Evolutionary conservation across 1,284 basidiomycete species (phyloP), one percentile per base, ranked within the genome.

Genomic region (Ceratobasidium theobromae): DNA sequence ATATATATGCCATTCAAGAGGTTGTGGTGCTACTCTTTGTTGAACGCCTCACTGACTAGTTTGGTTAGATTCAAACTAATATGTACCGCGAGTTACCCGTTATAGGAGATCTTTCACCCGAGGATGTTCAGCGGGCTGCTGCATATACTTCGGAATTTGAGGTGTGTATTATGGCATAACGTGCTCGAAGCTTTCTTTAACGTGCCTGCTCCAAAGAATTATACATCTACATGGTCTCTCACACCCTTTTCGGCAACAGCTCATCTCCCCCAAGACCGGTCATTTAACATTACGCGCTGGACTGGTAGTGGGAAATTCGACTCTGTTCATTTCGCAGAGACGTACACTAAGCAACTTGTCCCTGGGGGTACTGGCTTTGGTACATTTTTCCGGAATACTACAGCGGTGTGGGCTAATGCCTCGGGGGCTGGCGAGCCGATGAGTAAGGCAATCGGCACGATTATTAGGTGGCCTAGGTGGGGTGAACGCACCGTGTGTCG

Each of bases 381-480:
- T 3, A 64, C 48, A 6, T 64, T 52, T 18, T 62, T 62, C 25
- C 46, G 46, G 5, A 62, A 62, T 18, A 27, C 35, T 9, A 62
- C 58, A 40, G 58, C 58, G 4, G 46, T 62, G 28, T 62, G 58
- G 58, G 58, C 46, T 12, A 62, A 62, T 27, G 58, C 58, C 8
- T 38, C 58, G 35, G 9, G 9, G 11, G 46, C 38, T 21, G 38
- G 23, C 18, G 9, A 38, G 8, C 28, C 35, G n/a, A n/a, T 11
- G 2, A 43, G 48, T 18, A 41, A 16, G 23, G 60, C 60, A 5
- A 6, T 52, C 2, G 60, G 60, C 18, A 25, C 51, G 35, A 52
- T 35, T 4, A 40, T 64, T 40, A 21, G 60, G 27, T 64, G 60
- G 60, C 60, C 60, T 2, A 64, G 60, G n/a, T 64, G 60, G 60